phyloP scores from a whole-genome alignment of 2,329 filamentous ascomycete species.

The Whalleya microplaca region DNA sequence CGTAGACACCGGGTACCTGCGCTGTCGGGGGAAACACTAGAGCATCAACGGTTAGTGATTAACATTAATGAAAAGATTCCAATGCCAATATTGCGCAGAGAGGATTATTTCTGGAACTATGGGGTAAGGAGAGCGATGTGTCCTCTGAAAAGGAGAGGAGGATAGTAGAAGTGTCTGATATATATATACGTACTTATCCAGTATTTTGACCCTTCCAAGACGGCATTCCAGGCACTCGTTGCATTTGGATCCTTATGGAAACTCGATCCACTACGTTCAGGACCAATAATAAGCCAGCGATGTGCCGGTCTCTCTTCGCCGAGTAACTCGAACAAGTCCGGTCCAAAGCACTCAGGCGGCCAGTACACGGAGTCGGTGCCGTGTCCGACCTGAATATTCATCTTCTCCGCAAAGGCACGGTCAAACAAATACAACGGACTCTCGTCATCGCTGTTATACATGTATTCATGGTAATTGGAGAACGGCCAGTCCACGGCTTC shows the following conservation, averaged over 20 bases:
- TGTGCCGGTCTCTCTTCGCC: constrained; percentile 80
- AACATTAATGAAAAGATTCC: background rate
- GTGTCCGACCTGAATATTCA: constrained; percentile 67
- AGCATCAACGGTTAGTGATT: constrained; percentile 5
- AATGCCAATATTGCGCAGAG: background rate
- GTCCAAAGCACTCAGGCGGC: constrained; percentile 81
- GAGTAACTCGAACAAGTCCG: constrained; percentile 82
- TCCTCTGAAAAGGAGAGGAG: background rate
- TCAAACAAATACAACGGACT: constrained; percentile 94
- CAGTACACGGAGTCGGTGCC: constrained; percentile 66
- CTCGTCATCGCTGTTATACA: constrained; percentile 79
- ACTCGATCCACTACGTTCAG: constrained; percentile 84
- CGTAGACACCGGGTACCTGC: constrained; percentile 84
- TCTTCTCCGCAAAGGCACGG: constrained; percentile 83
- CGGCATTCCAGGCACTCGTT: constrained; percentile 90
- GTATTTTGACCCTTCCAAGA: constrained; percentile 88
- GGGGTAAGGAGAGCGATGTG: background rate
- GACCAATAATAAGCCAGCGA: constrained; percentile 91
- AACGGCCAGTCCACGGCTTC: constrained; percentile 94
- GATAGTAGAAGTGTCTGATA: background rate
- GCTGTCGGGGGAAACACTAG: constrained; percentile 78
- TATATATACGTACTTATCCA: constrained; percentile 71
- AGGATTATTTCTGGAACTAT: background rate
- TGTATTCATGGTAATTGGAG: constrained; percentile 79
- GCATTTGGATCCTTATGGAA: constrained; percentile 86